Conservation (phyloP, 2,329 filamentous ascomycete genomes). For the Penicillium sp. region DNA sequence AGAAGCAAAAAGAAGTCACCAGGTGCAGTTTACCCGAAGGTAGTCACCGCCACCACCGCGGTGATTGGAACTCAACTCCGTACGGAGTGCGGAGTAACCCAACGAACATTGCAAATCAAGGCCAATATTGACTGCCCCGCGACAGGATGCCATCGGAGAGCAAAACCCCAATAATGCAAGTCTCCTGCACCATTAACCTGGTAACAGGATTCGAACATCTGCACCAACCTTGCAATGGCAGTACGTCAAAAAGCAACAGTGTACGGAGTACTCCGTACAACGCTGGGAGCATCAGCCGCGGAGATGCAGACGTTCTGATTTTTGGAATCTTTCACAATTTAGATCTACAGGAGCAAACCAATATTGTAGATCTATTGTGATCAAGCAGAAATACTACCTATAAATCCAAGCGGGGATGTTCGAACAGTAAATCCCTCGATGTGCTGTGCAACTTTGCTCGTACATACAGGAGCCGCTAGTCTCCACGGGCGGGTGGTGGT, state of each 20-base stretch:
- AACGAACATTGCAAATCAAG: not conserved
- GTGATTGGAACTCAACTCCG: not conserved
- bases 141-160: not conserved
- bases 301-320: not conserved
- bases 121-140: not conserved
- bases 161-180: conserved; percentile 14
- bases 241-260: conserved; percentile 1
- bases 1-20: not conserved
- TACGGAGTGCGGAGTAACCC: not conserved
- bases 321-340: not conserved
- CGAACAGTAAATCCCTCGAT: not conserved
- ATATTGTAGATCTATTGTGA: not conserved
- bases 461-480: not conserved
- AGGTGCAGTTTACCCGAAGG: not conserved
- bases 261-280: no score
- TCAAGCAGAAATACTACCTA: no score
- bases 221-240: conserved; percentile 8
- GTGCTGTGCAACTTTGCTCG: not conserved
- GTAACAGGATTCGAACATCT: conserved; percentile 9
- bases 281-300: not conserved
- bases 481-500: not conserved
- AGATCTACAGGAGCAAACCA: not conserved
- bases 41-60: conserved; percentile 2
- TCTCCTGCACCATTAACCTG: conserved; percentile 11
- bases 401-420: not conserved